Evolutionary conservation across 148 eudicot genomes (phyloP), one percentile per base, ranked within the genome.

Genomic region (Tetragonia tetragonoides): DNA sequence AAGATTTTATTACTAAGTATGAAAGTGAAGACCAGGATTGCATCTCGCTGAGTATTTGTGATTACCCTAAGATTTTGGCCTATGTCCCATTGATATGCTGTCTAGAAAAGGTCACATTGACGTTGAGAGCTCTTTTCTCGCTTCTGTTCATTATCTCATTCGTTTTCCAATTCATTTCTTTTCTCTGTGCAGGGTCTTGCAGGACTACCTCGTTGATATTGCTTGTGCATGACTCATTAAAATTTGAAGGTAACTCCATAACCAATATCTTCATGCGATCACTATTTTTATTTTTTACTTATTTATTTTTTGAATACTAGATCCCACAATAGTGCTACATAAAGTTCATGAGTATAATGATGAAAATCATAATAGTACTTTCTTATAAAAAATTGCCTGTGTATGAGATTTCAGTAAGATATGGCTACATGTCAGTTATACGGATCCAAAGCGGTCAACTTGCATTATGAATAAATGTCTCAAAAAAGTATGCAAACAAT

Each of bases 161-260:
- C 34, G 28, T 5, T 38, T 57, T 73, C 72, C n/a, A 42, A 73
- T 28, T 66, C 16, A 2, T 49, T 28, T 60, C 34, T 21, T 42
- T 57, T 38, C 20, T 2, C 38, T 71, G 76, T 37, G 47, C 62
- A 40, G 28, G 10, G 42, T 51, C 15, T 41, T 54, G 34, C 81
- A 44, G 73, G 74, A 20, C 56, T 34, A 65, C 16, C 39, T 41
- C 59, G 21, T 54, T 62, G 66, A 74, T n/a, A 51, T 59, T 69
- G 10, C 14, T 38, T 65, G 60, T 54, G 40, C 62, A 71, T 64
- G 76, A 46, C 57, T 54, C 44, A 16, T 10, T 42, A 17, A 16
- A 41, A 39, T 14, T 46, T 74, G 37, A 10, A 74, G 73, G 82
- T 73, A 68, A 79, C 57, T 47, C 68, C 74, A 73, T 23, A 10